A percentile compares a stretch with the other conserved stretches of the same genome.
Evolutionary conservation across 2,329 filamentous ascomycete species (phyloP).

Genomic region (Metarhizium rileyi): DNA sequence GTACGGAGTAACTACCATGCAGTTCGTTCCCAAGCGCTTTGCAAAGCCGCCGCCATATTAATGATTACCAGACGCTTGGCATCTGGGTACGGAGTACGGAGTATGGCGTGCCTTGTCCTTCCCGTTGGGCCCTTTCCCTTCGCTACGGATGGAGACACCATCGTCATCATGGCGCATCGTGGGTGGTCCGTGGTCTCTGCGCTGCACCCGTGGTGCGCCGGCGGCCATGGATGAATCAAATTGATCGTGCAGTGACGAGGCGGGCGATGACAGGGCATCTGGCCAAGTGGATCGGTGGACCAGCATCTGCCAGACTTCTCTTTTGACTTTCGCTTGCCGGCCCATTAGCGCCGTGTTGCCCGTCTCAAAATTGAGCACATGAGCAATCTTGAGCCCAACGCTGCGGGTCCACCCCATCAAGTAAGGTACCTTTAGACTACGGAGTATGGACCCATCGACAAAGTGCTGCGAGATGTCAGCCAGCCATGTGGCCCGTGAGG

Average conservation of each 20-base stretch:
- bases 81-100: too few relatives aligned
- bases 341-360: slow-evolving; percentile 25
- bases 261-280: not conserved
- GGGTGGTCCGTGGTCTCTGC: not conserved
- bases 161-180: not conserved
- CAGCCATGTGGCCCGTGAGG: too few relatives aligned
- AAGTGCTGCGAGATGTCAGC: too few relatives aligned
- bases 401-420: slow-evolving; percentile 23
- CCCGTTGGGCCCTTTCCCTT: not conserved
- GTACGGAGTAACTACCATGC: too few relatives aligned
- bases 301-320: slow-evolving; percentile 4
- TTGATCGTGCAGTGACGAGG: not conserved
- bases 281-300: too few relatives aligned
- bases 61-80: too few relatives aligned
- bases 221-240: too few relatives aligned
- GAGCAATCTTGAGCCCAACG: slow-evolving; percentile 30
- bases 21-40: too few relatives aligned
- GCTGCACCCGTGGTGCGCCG: not conserved
- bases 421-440: too few relatives aligned
- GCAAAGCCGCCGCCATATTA: too few relatives aligned
- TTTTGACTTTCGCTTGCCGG: slow-evolving; percentile 27
- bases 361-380: slow-evolving; percentile 38
- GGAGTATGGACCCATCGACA: too few relatives aligned
- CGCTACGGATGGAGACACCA: not conserved
- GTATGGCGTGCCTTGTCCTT: not conserved